phyloP scores from a whole-genome alignment of 164 flowering plant genomes.

The Vitis rupestris region DNA sequence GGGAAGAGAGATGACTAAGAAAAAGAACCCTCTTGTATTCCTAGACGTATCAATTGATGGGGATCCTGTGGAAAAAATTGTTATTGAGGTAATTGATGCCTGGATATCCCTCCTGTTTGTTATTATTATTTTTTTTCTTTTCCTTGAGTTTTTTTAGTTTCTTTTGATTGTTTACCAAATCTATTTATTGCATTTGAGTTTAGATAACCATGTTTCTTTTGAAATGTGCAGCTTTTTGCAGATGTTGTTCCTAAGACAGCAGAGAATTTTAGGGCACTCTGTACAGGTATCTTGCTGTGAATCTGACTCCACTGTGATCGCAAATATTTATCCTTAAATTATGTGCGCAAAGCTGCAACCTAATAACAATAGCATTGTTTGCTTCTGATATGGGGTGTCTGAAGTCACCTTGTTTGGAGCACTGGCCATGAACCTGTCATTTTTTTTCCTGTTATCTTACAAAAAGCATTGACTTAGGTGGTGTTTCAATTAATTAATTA shows the following conservation, averaged over 20 bases:
- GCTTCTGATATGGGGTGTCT: neutral
- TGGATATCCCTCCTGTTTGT: neutral
- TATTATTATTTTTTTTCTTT: constrained; percentile 3
- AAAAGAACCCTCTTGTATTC: constrained; percentile 70
- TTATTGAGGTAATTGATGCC: constrained; percentile 54
- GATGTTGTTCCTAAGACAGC: constrained; percentile 88
- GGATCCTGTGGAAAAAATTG: constrained; percentile 49
- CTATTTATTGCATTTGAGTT: neutral
- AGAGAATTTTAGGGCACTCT: constrained; percentile 85
- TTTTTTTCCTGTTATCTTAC: neutral
- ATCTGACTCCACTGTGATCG: too few relatives aligned
- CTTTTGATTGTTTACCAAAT: neutral
- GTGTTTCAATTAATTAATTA: neutral
- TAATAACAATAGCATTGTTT: neutral
- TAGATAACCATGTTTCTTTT: constrained; percentile 11
- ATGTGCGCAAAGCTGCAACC: too few relatives aligned
- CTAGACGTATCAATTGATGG: constrained; percentile 74
- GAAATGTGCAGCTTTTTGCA: constrained; percentile 70
- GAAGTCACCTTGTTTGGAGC: neutral
- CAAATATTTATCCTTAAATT: too few relatives aligned
- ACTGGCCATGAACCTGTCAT: neutral
- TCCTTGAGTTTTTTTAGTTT: neutral
- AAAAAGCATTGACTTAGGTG: too few relatives aligned
- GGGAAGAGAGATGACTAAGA: constrained; percentile 49
- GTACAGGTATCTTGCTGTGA: constrained; percentile 59